Percentiles rank a stretch among this genome's conserved stretches.
These are phyloP conservation scores for Entomortierella beljakovae DNA, from an alignment of 192 early-diverging fungal species.

Conservation along the genomic window DNA sequence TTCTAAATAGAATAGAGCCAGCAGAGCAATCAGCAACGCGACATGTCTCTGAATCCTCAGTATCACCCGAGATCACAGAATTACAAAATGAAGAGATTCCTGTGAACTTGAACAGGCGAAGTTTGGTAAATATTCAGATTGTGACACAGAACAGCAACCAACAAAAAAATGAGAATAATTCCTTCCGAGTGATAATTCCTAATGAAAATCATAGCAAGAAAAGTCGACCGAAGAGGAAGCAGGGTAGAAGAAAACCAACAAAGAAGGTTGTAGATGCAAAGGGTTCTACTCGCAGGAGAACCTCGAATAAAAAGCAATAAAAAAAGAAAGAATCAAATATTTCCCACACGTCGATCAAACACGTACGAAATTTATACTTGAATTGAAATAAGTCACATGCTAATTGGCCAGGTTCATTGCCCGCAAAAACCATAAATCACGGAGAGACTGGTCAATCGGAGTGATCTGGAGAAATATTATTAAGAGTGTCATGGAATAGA, in stretches of 20 bases:
- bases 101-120: not conserved
- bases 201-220: not conserved
- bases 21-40: no score
- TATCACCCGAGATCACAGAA: no score
- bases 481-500: not conserved
- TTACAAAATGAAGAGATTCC: no score
- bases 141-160: not conserved
- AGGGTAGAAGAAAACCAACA: not conserved
- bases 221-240: not conserved
- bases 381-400: conserved; percentile 3
- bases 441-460: not conserved
- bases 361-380: not conserved
- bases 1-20: no score
- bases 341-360: not conserved
- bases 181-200: not conserved
- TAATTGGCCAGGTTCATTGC: not conserved
- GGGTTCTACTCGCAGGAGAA: not conserved
- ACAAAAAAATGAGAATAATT: not conserved
- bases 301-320: not conserved
- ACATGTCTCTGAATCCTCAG: no score
- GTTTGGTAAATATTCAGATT: not conserved
- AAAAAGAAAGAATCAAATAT: no score
- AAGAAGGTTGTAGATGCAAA: no score
- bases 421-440: not conserved
- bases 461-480: not conserved